Percentiles rank a stretch among this genome's conserved stretches.
phyloP scores from a whole-genome alignment of 225 moss, liverwort and hornwort genomes.

The Neckera pumila region DNA sequence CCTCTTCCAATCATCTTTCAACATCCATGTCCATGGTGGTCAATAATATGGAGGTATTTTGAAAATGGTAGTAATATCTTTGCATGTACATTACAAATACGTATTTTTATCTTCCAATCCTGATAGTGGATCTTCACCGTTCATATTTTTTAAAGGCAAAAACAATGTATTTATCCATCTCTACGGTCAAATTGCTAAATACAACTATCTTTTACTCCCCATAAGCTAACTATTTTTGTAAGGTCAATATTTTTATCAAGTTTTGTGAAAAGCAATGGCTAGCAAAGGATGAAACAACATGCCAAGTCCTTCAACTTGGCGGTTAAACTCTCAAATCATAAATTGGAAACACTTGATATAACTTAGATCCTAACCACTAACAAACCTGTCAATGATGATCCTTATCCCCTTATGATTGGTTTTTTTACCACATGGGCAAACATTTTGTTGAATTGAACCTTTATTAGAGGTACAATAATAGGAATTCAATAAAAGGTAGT shows the following conservation, averaged over 20 bases:
- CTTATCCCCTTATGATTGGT: rapidly evolving
- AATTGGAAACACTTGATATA: not conserved
- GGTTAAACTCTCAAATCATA: not conserved
- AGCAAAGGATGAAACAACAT: not conserved
- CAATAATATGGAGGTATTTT: not conserved
- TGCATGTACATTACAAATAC: too few species aligned
- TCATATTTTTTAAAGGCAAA: not conserved
- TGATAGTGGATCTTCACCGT: not conserved
- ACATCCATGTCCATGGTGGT: not conserved
- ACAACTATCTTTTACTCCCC: not conserved
- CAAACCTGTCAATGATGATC: not conserved
- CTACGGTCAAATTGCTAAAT: rapidly evolving
- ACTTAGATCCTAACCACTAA: not conserved
- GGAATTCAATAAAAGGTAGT: too few species aligned
- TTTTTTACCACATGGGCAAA: not conserved
- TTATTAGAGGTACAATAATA: too few species aligned
- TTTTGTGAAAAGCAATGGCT: not conserved
- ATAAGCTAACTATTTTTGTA: not conserved
- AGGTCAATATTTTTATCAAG: not conserved
- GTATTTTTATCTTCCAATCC: not conserved
- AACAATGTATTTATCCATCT: not conserved
- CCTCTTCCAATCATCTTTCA: not conserved
- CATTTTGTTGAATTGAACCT: too few species aligned
- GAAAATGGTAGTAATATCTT: not conserved
- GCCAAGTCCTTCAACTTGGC: not conserved